Base-by-base conservation (phyloP, 148 eudicot genomes). In the Vaccinium myrtillus region DNA sequence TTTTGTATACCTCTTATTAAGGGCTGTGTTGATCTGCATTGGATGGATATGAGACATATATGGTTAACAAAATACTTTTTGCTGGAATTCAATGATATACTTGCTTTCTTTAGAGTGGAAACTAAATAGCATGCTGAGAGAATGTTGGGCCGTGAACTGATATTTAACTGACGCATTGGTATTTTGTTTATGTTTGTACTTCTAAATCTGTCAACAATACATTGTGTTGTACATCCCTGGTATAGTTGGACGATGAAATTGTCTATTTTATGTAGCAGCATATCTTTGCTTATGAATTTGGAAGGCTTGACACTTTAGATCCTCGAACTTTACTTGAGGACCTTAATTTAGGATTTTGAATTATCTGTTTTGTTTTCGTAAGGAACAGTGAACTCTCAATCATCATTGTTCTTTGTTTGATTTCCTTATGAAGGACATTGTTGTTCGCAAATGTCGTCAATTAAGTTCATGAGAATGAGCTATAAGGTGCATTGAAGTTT, bases 1-100 rank as follows among this genome's bases (percentile, higher is more conserved):
- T 65, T 65, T 14, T 81, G 19, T 25, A 21, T 13, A 61, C 51
- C 13, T 8, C 12, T 36, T 49, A 83, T 43, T 46, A 46, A 75
- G 78, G 25, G 53, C 32, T 61, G 85, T 36, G 85, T 19, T 83
- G 81, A 48, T 83, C 71, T 83, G 39, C 78, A 8, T n/a, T 18
- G 71, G n/a, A 36, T 13, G 32, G 2, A 71, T n/a, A 32, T 30
- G 58, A 25, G 25, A 48, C 53, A 43, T 49, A 43, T 49, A 46
- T 43, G 18, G 15, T 12, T 76, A 13, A 8, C 30, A 46, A 48
- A 11, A 23, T 43, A 43, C 46, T 56, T 48, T 77, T 49, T 77
- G 2, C 56, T 77, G 58, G 58, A 77, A 77, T 58, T n/a, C 23
- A 21, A 14, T 10, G 27, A 7, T 30, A 78, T 79, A 32, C 61